Conservation (phyloP, 306 rosid species). For the Casuarina equisetifolia region DNA sequence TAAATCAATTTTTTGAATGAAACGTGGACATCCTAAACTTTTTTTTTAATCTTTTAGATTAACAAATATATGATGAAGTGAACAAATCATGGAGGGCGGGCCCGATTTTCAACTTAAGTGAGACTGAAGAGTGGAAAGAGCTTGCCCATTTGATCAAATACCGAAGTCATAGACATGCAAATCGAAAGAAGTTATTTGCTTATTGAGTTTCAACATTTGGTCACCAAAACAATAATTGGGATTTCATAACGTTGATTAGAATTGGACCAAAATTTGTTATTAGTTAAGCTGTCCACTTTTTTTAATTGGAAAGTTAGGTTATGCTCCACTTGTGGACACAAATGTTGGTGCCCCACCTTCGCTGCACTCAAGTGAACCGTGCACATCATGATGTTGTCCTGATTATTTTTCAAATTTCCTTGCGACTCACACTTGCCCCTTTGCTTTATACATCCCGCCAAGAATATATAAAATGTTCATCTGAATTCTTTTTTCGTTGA, state of each 20-base stretch:
- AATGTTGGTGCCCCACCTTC: not conserved
- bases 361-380: not conserved
- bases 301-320: not conserved
- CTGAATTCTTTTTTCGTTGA: too few relatives aligned
- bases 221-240: not conserved
- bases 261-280: not conserved
- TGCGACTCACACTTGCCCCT: not conserved
- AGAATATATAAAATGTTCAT: not conserved
- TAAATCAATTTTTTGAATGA: too few relatives aligned
- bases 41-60: too few relatives aligned
- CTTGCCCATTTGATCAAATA: too few relatives aligned
- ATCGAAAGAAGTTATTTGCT: too few relatives aligned
- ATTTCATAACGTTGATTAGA: not conserved
- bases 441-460: not conserved
- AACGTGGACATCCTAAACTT: too few relatives aligned
- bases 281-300: not conserved
- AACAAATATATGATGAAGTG: too few relatives aligned
- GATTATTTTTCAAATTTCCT: not conserved
- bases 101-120: too few relatives aligned
- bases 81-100: too few relatives aligned
- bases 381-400: not conserved
- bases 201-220: not conserved
- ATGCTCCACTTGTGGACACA: not conserved
- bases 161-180: not conserved
- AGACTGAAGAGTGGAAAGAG: too few relatives aligned